Base-by-base conservation (phyloP, 352 stramenopile genomes). In the Globisporangium recalcitrans region DNA sequence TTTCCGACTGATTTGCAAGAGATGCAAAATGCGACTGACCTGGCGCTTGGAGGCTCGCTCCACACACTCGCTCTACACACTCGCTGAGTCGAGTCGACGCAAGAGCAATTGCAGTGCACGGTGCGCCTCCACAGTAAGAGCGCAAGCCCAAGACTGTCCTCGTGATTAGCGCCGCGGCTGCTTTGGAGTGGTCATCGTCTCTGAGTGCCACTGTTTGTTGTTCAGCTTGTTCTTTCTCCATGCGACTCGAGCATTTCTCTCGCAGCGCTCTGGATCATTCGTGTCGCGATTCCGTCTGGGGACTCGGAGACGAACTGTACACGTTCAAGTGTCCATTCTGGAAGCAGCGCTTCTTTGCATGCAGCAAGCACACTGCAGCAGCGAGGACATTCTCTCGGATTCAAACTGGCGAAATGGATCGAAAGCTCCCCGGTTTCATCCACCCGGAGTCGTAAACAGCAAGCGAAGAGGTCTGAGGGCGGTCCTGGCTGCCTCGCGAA, bases 211-310 rank as follows among this genome's bases (percentile, higher is more conserved):
- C 16, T 21, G 38, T n/a, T 4, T 44, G 14, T 19, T 14, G 16
- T 44, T 44, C 16, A 44, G 14, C 38, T 44, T 14, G 14, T 42
- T 42, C 34, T n/a, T 46, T 6, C 38, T 21, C 38, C 38, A 46
- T 46, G 38, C 38, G 38, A 46, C 38, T 46, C 29, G 29, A 22
- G 40, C 40, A 56, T 27, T 56, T 56, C n/a, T 16, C 2, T 16
- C n/a, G 38, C n/a, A 8, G 16, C 9, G 27, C 27, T 36, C 49
- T 56, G 49, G 22, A 56, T 34, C 49, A 40, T 13, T 56, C 27
- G 49, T 56, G 49, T 27, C 4, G 27, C 49, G 19, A 56, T 56
- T 21, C 49, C 49, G 49, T 56, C 27, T 56, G 49, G 49, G 8
- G 38, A 11, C 38, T 46, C 19, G 16, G 27, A 56, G 34, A 31